phyloP scores from a whole-genome alignment of 495 filamentous ascomycete genomes.

The Neurospora sp. region DNA sequence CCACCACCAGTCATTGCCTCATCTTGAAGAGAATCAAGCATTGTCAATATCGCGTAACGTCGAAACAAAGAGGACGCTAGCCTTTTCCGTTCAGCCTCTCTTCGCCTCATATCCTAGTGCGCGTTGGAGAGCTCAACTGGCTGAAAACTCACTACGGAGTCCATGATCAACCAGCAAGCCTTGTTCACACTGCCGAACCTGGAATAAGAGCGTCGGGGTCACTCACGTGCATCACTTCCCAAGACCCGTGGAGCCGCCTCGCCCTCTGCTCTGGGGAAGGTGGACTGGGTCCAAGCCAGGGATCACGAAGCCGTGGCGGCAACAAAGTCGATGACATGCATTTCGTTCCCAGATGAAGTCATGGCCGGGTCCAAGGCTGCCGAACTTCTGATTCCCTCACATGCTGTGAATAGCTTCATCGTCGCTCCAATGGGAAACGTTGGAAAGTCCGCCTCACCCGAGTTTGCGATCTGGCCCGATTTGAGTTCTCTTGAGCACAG shows the following conservation, averaged over 20 bases:
- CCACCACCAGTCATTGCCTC: not conserved
- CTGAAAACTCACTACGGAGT: not conserved
- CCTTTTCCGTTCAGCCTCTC: not conserved
- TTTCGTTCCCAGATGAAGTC: not conserved
- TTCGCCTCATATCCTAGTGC: not conserved
- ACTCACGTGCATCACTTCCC: not conserved
- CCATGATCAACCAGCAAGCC: not conserved
- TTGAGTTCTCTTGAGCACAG: not conserved
- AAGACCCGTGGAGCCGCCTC: not conserved
- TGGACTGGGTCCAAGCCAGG: not conserved
- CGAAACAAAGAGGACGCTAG: not conserved
- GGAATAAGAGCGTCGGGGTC: not conserved
- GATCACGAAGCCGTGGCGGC: not conserved
- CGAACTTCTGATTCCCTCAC: not conserved
- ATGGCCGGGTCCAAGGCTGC: not conserved
- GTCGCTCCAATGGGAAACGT: not conserved
- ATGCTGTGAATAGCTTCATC: conserved; percentile 9
- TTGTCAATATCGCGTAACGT: not conserved
- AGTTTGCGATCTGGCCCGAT: not conserved
- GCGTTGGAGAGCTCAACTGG: not conserved
- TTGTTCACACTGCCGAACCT: not conserved
- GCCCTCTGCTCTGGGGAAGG: not conserved
- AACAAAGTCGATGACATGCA: not conserved
- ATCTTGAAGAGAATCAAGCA: not conserved
- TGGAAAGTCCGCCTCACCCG: not conserved